A percentile compares a stretch with the other conserved stretches of the same genome.
phyloP scores from a whole-genome alignment of 1,284 basidiomycete genomes.

The Boletellus deceptivus region DNA sequence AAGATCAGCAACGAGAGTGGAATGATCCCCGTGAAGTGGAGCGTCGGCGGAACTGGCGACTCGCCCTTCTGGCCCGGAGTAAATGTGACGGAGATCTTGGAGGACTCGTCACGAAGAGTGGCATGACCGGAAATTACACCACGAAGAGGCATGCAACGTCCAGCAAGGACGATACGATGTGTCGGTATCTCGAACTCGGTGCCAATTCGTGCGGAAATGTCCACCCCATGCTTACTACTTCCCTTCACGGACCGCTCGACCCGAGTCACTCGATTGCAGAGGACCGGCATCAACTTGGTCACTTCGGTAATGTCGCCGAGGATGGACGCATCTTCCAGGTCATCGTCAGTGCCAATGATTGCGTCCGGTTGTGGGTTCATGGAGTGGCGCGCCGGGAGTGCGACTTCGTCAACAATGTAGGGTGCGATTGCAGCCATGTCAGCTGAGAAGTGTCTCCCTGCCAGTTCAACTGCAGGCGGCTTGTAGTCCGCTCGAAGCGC shows the following conservation, averaged over 20 bases:
- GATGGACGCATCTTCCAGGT: conserved; percentile 44
- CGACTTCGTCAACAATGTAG: conserved; percentile 30
- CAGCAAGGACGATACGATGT: conserved; percentile 65
- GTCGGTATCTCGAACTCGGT: conserved; percentile 51
- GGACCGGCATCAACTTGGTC: conserved; percentile 39
- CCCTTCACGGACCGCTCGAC: conserved; percentile 35
- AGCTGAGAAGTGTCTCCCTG: conserved; percentile 61
- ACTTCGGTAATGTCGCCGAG: conserved; percentile 51
- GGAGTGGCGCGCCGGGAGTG: background rate
- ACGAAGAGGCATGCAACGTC: conserved; percentile 55
- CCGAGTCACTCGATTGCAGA: conserved; percentile 28
- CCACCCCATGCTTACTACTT: conserved; percentile 47
- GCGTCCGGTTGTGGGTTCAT: conserved; percentile 2
- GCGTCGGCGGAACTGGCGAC: conserved; percentile 38
- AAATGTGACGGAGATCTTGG: conserved; percentile 33
- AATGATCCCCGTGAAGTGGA: conserved; percentile 52
- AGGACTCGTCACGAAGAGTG: conserved; percentile 32
- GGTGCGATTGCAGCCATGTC: conserved; percentile 71
- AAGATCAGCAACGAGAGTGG: conserved; percentile 69
- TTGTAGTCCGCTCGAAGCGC: conserved; percentile 78
- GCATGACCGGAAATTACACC: conserved; percentile 40
- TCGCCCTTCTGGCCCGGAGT: background rate
- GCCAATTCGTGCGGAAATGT: conserved; percentile 52
- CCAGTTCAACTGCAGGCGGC: conserved; percentile 56
- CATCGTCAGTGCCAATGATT: conserved; percentile 31